Evolutionary conservation across 805 yeast species (phyloP).

Genomic region (Nakazawaea sp.): DNA sequence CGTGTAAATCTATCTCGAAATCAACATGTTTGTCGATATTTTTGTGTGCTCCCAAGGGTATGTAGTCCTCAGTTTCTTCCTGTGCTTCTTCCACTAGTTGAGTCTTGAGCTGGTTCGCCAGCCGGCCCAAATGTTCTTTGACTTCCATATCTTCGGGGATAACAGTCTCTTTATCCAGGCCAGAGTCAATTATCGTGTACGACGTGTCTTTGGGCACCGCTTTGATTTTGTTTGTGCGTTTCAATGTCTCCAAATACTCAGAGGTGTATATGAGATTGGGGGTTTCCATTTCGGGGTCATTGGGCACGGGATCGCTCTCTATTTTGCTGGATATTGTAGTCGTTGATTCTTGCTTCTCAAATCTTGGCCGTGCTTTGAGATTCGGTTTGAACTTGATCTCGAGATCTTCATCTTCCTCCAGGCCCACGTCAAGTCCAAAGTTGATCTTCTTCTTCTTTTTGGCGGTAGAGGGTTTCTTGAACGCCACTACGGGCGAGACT

Average conservation of each 20-base stretch:
- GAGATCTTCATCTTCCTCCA: background rate
- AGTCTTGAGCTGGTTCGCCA: too few species aligned
- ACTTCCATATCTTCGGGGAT: slow-evolving; percentile 15
- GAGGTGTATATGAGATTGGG: background rate
- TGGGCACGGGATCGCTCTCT: too few species aligned
- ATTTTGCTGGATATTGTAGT: too few species aligned
- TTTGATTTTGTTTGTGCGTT: slow-evolving; percentile 2
- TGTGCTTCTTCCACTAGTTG: too few species aligned
- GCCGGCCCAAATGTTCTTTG: slow-evolving; percentile 18
- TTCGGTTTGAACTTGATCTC: background rate
- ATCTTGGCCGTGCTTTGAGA: too few species aligned
- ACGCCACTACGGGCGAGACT: too few species aligned
- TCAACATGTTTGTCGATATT: slow-evolving; percentile 12
- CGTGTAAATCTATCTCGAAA: slow-evolving; percentile 16
- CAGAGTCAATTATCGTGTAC: too few species aligned
- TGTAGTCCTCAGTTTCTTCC: too few species aligned
- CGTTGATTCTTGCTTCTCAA: too few species aligned
- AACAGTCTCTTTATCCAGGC: slow-evolving; percentile 5
- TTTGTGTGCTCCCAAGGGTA: too few species aligned
- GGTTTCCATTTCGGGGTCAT: too few species aligned
- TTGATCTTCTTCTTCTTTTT: background rate
- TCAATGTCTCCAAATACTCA: slow-evolving; percentile 5
- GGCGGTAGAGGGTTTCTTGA: too few species aligned
- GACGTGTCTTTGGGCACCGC: background rate
- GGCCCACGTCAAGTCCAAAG: background rate